Percentiles rank a stretch among this genome's conserved stretches.
Conservation (phyloP, 2,329 filamentous ascomycete genomes). For the Tolypocladium capitatum region DNA sequence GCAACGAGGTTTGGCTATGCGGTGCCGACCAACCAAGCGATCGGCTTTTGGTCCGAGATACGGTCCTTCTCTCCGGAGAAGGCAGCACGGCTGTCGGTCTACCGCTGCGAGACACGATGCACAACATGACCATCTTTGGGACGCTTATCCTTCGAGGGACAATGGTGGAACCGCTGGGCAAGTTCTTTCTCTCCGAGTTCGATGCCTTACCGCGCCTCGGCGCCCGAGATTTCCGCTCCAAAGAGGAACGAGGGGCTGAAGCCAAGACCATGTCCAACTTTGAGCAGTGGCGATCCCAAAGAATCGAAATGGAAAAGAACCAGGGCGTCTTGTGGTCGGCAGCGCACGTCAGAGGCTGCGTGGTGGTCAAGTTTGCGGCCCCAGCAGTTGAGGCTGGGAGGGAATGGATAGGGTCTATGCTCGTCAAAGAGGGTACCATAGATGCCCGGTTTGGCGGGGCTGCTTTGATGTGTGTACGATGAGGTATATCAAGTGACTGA, state of each 20-base stretch:
- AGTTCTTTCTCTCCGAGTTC: slow-evolving; percentile 73
- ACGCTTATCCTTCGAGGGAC: slow-evolving; percentile 73
- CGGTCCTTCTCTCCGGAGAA: slow-evolving; percentile 57
- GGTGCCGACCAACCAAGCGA: slow-evolving; percentile 18
- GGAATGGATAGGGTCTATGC: slow-evolving; percentile 65
- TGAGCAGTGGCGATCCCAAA: slow-evolving; percentile 39
- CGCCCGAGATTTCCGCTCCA: slow-evolving; percentile 58
- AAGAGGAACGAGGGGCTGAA: slow-evolving; percentile 30
- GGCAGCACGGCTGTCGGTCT: slow-evolving; percentile 24
- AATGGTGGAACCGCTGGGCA: slow-evolving; percentile 49
- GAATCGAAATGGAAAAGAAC: slow-evolving; percentile 44
- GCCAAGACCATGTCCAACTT: slow-evolving; percentile 23
- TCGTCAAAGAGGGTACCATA: slow-evolving; percentile 62
- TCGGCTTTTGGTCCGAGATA: slow-evolving; percentile 71
- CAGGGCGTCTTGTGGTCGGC: slow-evolving; percentile 68
- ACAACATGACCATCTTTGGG: slow-evolving; percentile 63
- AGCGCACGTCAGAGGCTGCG: slow-evolving; percentile 66
- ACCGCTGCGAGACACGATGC: slow-evolving; percentile 49
- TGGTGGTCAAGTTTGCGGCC: slow-evolving; percentile 84
- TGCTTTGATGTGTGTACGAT: slow-evolving; percentile 57
- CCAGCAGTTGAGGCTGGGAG: slow-evolving; percentile 68
- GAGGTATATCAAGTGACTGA: too few species aligned
- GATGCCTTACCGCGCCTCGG: slow-evolving; percentile 67
- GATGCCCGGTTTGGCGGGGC: slow-evolving; percentile 63
- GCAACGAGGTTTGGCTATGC: slow-evolving; percentile 71